A percentile compares a stretch with the other conserved stretches of the same genome.
These are phyloP conservation scores for Pugionium cornutum DNA, from an alignment of 345 rosid genomes.

Conservation along the genomic window DNA sequence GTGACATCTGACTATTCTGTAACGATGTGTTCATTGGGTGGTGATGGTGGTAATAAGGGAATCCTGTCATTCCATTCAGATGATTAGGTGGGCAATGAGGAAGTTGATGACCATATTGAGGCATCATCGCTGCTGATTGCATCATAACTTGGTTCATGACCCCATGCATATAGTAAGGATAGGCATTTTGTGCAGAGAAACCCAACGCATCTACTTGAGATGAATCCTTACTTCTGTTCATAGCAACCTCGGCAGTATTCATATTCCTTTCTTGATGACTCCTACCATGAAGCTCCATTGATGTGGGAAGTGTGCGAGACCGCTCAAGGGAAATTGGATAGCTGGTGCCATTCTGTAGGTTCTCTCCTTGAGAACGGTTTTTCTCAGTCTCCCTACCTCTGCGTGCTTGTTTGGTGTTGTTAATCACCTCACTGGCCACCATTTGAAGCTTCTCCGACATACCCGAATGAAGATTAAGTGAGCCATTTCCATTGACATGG, in stretches of 20 bases:
- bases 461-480: slow-evolving; percentile 29
- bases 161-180: slow-evolving; percentile 77
- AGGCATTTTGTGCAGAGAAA: slow-evolving; percentile 52
- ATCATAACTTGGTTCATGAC: slow-evolving; percentile 71
- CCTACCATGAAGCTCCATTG: slow-evolving; percentile 51
- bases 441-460: slow-evolving; percentile 31
- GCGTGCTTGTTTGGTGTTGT: slow-evolving; percentile 22
- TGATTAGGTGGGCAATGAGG: slow-evolving; percentile 59
- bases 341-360: slow-evolving; percentile 29
- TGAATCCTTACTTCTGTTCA: slow-evolving; percentile 48
- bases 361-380: slow-evolving; percentile 30
- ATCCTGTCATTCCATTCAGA: slow-evolving; percentile 54
- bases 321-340: slow-evolving; percentile 32
- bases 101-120: slow-evolving; percentile 72
- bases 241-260: slow-evolving; percentile 40
- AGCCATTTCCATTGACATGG: slow-evolving; percentile 34
- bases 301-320: slow-evolving; percentile 53
- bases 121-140: slow-evolving; percentile 60
- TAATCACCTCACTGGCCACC: slow-evolving; percentile 27
- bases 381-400: slow-evolving; percentile 25
- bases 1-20: slow-evolving; percentile 69
- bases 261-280: slow-evolving; percentile 43
- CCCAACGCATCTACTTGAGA: slow-evolving; percentile 52
- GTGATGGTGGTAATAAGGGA: slow-evolving; percentile 71
- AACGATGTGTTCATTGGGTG: slow-evolving; percentile 65